Evolutionary conservation across 2,329 filamentous ascomycete genomes (phyloP), one percentile per base, ranked within the genome.

Genomic region (Parascedosporium putredinis): DNA sequence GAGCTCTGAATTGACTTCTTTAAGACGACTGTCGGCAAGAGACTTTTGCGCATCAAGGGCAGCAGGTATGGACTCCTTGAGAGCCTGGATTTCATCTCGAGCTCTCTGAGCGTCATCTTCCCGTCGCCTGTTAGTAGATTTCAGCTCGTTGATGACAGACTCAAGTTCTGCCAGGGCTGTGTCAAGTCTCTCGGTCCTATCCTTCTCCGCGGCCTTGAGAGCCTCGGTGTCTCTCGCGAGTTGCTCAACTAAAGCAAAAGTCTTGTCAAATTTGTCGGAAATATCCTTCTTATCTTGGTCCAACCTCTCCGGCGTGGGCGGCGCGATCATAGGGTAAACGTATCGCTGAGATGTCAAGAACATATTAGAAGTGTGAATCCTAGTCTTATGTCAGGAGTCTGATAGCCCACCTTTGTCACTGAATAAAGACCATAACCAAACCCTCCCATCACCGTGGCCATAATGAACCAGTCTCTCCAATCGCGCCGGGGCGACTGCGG

Each of bases 401-500:
- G 14, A 33, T 16, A 20, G 25, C 63, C 33, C 71, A 88, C 86
- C 79, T 94, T 94, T 53, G 89, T 87, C 14, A 96, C 77, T 55
- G 84, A 79, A 63, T 93, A 98, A 20, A 95, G 68, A 0, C 90
- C 91, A 61, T 96, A 97, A 34, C 88, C 78, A 18, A 96, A 83
- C 45, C 90, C 88, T 51, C 89, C 85, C 54, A 94, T 84, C 10
- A 97, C 87, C 0, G 93, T 98, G 6, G 93, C 93, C 88, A 97
- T 95, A 67, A 98, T 97, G 68, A 98, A 98, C 86, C 89, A 97
- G 64, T 98, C 93, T 54, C 94, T 79, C 93, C 93, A 98, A 68
- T 98, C 93, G 61, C 93, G 76, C 62, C 81, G 83, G 3, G 89
- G 89, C 2, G 81, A 68, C 50, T 76, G 72, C 1, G 75, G 75